phyloP scores from a whole-genome alignment of 768 basidiomycete genomes.

The Suillus clintonianus region DNA sequence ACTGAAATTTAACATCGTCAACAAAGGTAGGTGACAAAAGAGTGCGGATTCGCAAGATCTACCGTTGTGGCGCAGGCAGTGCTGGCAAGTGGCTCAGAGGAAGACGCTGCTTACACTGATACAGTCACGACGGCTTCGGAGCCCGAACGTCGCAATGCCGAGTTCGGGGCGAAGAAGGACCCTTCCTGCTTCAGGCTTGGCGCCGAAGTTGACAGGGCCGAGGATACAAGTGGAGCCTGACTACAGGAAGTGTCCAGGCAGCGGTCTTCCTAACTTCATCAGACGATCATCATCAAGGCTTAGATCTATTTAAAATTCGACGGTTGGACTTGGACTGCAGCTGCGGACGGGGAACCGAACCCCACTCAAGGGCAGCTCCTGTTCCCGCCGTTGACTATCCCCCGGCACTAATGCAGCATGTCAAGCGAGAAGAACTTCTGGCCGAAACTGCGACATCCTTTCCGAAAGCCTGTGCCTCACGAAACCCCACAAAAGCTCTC shows the following conservation, averaged over 20 bases:
- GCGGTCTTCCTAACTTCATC: no score
- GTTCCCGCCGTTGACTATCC: conserved; percentile 10
- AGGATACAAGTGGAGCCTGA: background rate
- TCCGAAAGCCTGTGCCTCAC: conserved; percentile 14
- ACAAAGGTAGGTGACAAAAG: no score
- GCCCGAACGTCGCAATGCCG: background rate
- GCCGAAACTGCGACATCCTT: conserved; percentile 21
- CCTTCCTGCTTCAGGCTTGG: background rate
- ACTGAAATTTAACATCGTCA: no score
- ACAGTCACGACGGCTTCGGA: background rate
- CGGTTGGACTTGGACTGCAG: background rate
- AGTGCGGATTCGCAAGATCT: no score
- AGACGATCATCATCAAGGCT: background rate
- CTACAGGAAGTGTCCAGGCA: background rate
- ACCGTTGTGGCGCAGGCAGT: no score
- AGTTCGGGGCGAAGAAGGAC: background rate
- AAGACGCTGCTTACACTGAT: background rate
- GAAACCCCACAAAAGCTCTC: conserved; percentile 6
- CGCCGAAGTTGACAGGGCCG: background rate
- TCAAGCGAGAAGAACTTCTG: conserved; percentile 27
- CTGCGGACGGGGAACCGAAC: background rate
- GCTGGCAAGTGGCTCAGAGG: background rate
- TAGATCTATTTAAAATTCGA: background rate
- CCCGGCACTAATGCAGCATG: conserved; percentile 15
- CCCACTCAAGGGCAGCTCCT: background rate